These are phyloP conservation scores for Podochytrium sp. DNA, from an alignment of 192 early-diverging fungal species.

Conservation along the genomic window DNA sequence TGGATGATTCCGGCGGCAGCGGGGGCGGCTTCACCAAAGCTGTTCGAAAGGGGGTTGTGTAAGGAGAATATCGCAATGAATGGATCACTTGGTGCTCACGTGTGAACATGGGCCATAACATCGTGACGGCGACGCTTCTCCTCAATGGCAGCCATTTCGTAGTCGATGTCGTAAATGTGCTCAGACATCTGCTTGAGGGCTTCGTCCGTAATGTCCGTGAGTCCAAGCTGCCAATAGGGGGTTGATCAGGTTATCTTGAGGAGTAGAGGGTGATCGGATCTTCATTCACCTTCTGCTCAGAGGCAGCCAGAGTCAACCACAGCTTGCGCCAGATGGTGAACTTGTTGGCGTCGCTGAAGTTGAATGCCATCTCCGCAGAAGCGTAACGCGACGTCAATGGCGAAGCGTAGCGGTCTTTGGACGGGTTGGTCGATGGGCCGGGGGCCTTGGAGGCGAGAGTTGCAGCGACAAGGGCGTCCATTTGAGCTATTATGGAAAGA, in stretches of 20 bases:
- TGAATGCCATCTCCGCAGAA: conserved; percentile 93
- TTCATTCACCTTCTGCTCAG: conserved; percentile 58
- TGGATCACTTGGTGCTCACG: conserved; percentile 64
- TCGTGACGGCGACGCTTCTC: conserved; percentile 95
- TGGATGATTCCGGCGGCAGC: conserved; percentile 95
- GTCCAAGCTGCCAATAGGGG: conserved; percentile 83
- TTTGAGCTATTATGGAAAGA: not conserved
- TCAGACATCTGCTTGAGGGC: conserved; percentile 88
- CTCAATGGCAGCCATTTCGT: conserved; percentile 82
- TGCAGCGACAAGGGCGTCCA: conserved; percentile 23
- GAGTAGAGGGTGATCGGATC: no score
- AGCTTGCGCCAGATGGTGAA: conserved; percentile 95
- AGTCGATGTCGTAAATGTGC: conserved; percentile 90
- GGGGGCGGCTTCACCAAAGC: conserved; percentile 76
- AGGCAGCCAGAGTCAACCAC: conserved; percentile 91
- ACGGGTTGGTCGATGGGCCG: conserved; percentile 36
- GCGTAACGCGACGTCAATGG: conserved; percentile 98
- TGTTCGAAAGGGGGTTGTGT: conserved; percentile 58
- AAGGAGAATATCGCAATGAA: conserved; percentile 77
- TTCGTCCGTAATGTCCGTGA: conserved; percentile 83
- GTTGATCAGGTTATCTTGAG: no score
- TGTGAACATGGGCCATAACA: conserved; percentile 99
- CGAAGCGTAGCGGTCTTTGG: conserved; percentile 86
- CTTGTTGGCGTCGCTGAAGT: conserved; percentile 92
- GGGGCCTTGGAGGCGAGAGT: conserved; percentile 27